Evolutionary conservation across 2,329 filamentous ascomycete genomes (phyloP), one percentile per base, ranked within the genome.

Genomic region (Tolypocladium sp.): DNA sequence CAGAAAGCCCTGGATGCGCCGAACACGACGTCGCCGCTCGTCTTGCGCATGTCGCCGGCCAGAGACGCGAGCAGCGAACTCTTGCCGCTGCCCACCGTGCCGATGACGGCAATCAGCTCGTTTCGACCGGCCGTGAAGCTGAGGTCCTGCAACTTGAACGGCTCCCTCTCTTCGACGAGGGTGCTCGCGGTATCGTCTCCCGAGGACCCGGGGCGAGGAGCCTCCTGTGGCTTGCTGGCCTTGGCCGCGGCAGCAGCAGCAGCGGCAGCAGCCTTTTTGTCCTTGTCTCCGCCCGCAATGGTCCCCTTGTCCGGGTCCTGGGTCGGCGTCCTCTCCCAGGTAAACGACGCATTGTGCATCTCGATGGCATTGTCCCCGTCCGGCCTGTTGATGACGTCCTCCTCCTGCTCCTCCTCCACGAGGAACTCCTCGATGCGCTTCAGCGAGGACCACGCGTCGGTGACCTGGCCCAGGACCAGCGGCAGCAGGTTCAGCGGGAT

Each of bases 11-110:
- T 82, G 3, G 86, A 87, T 0, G 91, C 91, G 46, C 92, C 90
- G 65, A 94, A 82, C 0, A 84, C 82, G 7, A 95, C 82, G 42
- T 88, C 81, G 13, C 92, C 92, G 4, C 75, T 77, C 0, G 90
- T 95, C 71, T 88, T 89, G 52, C 92, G 86, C 93, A 97, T 97
- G 63, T 97, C 93, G 30, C 94, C 93, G 1, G 92, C 93, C 53
- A 99, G 76, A 0, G 93, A 92, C 40, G 91, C 89, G 3, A 99
- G 83, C 1, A 99, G 76, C 0, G 92, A 97, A 56, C 83, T 94
- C 76, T 99, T 97, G 7, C 93, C 93, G 62, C 89, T 91, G 1
- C 91, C 91, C 1, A 96, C 92, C n/a, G 84, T 83, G 37, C 91
- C 91, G 67, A 96, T 96, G n/a, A 92, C 88, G 55, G 87, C 93